These are phyloP conservation scores for Alternaria brassicae DNA, from an alignment of 2,329 filamentous ascomycete species.

Conservation along the genomic window DNA sequence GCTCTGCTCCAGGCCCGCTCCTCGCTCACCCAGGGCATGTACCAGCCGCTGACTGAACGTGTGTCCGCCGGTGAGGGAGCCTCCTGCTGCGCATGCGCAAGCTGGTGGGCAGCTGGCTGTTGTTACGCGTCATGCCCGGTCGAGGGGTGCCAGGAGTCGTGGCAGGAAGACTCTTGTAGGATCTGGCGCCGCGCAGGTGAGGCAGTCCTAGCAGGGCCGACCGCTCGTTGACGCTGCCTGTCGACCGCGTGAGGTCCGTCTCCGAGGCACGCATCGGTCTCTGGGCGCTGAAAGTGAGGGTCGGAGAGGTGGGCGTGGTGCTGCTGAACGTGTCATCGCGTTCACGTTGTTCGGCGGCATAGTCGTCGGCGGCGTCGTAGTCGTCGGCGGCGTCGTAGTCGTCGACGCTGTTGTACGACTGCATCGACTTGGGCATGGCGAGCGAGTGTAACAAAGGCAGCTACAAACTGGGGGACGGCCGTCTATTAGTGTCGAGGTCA, in stretches of 20 bases:
- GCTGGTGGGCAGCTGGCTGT: constrained; percentile 44
- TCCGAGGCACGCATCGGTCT: constrained; percentile 45
- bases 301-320: constrained; percentile 46
- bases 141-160: constrained; percentile 53
- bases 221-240: constrained; percentile 54
- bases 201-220: constrained; percentile 56
- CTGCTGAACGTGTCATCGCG: constrained; percentile 42
- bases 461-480: constrained; percentile 9
- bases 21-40: constrained; percentile 61
- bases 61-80: constrained; percentile 40
- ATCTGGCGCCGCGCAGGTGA: constrained; percentile 34
- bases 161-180: constrained; percentile 55
- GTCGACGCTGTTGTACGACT: constrained; percentile 47
- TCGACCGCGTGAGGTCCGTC: constrained; percentile 41
- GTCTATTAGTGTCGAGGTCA: constrained; percentile 20
- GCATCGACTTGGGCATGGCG: constrained; percentile 47
- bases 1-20: constrained; percentile 61
- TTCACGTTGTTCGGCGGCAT: constrained; percentile 41
- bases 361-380: constrained; percentile 47
- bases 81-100: constrained; percentile 44
- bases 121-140: constrained; percentile 48
- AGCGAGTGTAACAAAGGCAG: constrained; percentile 7
- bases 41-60: constrained; percentile 60
- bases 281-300: constrained; percentile 37
- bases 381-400: constrained; percentile 42